Conservation (phyloP, 2,329 filamentous ascomycete species). For the Penicillium sp. region DNA sequence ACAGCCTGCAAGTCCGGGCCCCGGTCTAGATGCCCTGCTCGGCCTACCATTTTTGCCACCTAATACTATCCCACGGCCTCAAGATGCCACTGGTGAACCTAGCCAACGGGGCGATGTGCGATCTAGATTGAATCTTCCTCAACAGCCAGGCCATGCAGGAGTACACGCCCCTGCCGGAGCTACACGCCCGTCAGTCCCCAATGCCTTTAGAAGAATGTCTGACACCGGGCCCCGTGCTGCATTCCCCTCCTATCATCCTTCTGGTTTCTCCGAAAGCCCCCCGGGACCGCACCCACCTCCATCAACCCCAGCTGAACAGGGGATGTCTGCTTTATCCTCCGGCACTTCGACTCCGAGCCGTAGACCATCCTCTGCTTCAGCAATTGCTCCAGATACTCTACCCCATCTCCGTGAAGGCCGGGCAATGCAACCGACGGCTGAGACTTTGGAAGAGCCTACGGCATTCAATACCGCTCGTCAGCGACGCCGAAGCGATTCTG, state of each 20-base stretch:
- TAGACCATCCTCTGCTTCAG: conserved; percentile 48
- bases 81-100: conserved; percentile 49
- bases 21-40: conserved; percentile 46
- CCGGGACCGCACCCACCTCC: conserved; percentile 60
- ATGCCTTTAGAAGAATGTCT: conserved; percentile 31
- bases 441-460: conserved; percentile 44
- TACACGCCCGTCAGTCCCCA: conserved; percentile 50
- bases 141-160: conserved; percentile 54
- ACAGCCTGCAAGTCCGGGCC: conserved; percentile 38
- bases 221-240: conserved; percentile 30
- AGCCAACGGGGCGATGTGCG: conserved; percentile 54
- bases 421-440: conserved; percentile 34
- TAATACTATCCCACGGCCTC: conserved; percentile 41
- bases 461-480: conserved; percentile 47
- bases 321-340: conserved; percentile 54
- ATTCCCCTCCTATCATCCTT: conserved; percentile 37
- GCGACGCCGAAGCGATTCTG: conserved; percentile 58
- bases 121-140: conserved; percentile 51
- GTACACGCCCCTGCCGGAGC: conserved; percentile 48
- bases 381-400: conserved; percentile 36
- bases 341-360: conserved; percentile 50
- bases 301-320: conserved; percentile 60
- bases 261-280: conserved; percentile 54
- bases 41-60: conserved; percentile 45
- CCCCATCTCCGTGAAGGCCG: conserved; percentile 42